Evolutionary conservation across 2,329 filamentous ascomycete species (phyloP).

Genomic region (Microdochium trichocladiopsis): DNA sequence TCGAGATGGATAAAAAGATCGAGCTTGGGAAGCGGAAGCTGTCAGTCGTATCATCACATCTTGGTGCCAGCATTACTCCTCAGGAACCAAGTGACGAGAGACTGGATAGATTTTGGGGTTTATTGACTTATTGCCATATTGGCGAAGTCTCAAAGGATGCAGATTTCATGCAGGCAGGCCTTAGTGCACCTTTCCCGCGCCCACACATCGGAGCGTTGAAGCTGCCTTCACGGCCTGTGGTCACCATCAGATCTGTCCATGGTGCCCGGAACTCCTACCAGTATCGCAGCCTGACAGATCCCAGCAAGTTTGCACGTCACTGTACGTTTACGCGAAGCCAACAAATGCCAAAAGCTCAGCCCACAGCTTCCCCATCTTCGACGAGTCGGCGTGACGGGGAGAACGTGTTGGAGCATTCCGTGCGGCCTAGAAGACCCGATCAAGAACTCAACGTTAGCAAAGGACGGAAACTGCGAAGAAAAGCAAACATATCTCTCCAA

Average conservation of each 20-base stretch:
- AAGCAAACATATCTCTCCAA: not conserved
- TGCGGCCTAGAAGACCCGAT: no score
- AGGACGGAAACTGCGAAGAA: not conserved
- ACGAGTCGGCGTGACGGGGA: no score
- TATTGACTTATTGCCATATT: not conserved
- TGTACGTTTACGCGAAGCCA: not conserved
- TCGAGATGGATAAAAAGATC: no score
- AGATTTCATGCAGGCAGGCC: not conserved
- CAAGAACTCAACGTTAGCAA: no score
- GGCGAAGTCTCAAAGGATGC: not conserved
- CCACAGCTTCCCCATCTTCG: not conserved
- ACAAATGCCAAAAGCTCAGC: not conserved
- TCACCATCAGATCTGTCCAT: not conserved
- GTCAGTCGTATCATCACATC: no score
- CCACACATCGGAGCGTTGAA: not conserved
- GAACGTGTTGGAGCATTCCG: no score
- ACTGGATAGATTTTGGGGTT: not conserved
- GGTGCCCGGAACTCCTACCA: no score
- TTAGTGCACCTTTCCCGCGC: not conserved
- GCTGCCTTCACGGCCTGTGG: not conserved
- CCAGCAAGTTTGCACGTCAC: not conserved
- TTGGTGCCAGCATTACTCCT: no score
- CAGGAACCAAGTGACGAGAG: no score
- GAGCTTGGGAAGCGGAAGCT: no score
- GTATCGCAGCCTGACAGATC: not conserved